phyloP scores from a whole-genome alignment of 202 grass and related monocot genomes.

The Schoenoplectus tabernaemontani region DNA sequence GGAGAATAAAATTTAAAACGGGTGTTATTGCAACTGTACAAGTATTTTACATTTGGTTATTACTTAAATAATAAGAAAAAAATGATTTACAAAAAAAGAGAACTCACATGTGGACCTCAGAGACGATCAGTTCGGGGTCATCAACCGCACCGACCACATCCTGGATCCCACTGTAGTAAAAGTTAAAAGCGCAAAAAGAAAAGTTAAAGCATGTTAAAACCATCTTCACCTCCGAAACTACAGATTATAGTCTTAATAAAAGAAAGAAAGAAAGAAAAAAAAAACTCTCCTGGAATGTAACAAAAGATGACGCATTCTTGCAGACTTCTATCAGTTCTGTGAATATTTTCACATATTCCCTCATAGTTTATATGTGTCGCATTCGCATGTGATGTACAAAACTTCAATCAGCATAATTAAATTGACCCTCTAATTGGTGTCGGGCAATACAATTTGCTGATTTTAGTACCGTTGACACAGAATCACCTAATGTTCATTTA shows the following conservation, averaged over 20 bases:
- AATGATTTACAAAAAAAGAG: neutral
- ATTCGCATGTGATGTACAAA: too few relatives aligned
- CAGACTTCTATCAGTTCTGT: too few relatives aligned
- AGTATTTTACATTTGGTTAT: neutral
- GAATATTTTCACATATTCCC: neutral
- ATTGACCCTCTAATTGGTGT: too few relatives aligned
- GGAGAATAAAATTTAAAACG: neutral
- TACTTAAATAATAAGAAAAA: neutral
- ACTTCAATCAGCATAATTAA: too few relatives aligned
- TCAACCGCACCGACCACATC: conserved; percentile 48
- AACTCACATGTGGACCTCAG: conserved; percentile 66
- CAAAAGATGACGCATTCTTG: too few relatives aligned
- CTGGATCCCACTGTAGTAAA: neutral
- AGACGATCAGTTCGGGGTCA: conserved; percentile 58
- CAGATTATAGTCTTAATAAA: neutral
- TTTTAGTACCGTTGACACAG: too few relatives aligned
- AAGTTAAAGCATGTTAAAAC: neutral
- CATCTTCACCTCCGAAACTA: neutral
- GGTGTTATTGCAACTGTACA: neutral
- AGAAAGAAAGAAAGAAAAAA: neutral
- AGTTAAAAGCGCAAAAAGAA: neutral
- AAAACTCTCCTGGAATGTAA: neutral
- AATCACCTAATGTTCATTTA: neutral
- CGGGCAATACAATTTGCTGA: too few relatives aligned
- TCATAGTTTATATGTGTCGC: too few relatives aligned